Evolutionary conservation across 495 filamentous ascomycete species (phyloP), one percentile per base, ranked within the genome.

Genomic region (Penicillium roqueforti): DNA sequence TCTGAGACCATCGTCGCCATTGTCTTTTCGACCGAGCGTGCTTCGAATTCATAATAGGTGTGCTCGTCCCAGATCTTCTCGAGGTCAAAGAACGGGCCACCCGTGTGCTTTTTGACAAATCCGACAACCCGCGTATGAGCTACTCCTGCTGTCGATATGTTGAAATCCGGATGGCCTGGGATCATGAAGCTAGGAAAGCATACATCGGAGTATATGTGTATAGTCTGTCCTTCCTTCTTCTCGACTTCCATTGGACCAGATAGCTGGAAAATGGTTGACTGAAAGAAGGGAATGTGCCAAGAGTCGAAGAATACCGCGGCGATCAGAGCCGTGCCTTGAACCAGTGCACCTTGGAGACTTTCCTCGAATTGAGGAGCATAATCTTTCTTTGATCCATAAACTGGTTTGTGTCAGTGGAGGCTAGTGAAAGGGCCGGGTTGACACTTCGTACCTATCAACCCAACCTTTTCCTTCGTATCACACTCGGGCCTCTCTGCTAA

Each of bases 11-110:
- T 85, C 2, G 81, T 81, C 0, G 72, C 67, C 72, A 86, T 74
- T 4, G 73, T 76, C 34, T 69, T 63, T 39, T 74, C 70, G 3
- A 73, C 73, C 7, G 70, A 74, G 8, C 71, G 66, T 37, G 68
- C 61, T 3, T 46, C 67, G 53, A 78, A 72, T 50, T 74, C 69
- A 50, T 61, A 67, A 50, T 62, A 68, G 0, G 73, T 70, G 57
- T 87, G 81, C 56, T 80, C 70, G 16, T 87, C 85, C 69, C 83
- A 77, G 20, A 83, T 77, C 20, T 63, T 68, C 59, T 87, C 85
- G 3, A 87, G 65, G 45, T 85, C 81, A 41, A 82, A 82, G 36
- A 82, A 70, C 0, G 72, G 72, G 1, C 70, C 72, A 5, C 55
- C 53, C 13, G 73, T 22, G 7, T 66, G 55, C 29, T 60, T 62